Base-by-base conservation (phyloP, 2,329 filamentous ascomycete genomes). In the Rutstroemia sydowiana region DNA sequence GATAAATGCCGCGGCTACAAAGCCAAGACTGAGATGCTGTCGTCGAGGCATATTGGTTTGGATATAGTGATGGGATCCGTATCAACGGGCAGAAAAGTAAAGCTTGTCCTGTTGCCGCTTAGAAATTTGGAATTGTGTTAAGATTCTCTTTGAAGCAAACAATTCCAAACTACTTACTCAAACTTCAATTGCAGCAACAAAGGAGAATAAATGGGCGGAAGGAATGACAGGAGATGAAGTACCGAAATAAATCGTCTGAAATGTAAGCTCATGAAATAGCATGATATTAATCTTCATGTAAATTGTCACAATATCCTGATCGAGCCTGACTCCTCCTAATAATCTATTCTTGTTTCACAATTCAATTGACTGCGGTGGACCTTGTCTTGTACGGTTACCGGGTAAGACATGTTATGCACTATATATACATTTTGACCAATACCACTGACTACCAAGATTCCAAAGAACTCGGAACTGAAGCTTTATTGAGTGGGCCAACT, bases 1-100 rank as follows among this genome's bases (percentile, higher is more conserved):
- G 77, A 73, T 50, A 81, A 77, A 59, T 82, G 77, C 57, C 84
- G 77, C 37, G 78, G 76, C 52, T 87, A 59, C 61, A 78, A 74
- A 49, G 84, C 74, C 55, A 77, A 68, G 53, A 76, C 70, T 63
- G 28, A 78, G 71, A 53, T 82, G 65, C 59, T 80, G 59, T 48
- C 60, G 57, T 41, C 65, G 63, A 56, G 65, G 57, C 66, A 68
- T 68, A 28, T 36, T 53, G 55, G 5, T 10, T 40, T 40, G n/a
- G 5, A 18, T 18, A 40, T 40, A 16, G 34, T n/a, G 16, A 18
- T 40, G 18, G 37, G 14, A 13, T 36, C 9, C 14, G 34, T 6
- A n/a, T 36, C 18, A 16, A 36, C 18, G 34, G 18, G 14, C 18
- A 36, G 14, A 36, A 16, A 36, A 36, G 13, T 7, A 16, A 36